Conservation (phyloP, 2,329 filamentous ascomycete genomes). For the Epichloe gansuensis region DNA sequence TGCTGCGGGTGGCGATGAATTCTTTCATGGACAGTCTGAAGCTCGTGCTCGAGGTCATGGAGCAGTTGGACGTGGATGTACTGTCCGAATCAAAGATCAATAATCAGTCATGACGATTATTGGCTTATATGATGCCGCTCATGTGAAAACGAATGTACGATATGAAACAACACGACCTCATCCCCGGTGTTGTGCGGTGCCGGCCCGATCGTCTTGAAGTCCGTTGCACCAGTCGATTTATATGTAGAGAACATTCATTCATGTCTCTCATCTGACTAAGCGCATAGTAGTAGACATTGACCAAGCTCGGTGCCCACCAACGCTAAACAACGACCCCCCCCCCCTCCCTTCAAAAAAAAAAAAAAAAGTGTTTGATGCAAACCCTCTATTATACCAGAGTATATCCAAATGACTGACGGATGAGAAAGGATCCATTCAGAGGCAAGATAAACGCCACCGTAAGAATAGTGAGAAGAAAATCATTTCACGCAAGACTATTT, state of each 20-base stretch:
- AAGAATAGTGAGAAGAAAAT: not conserved
- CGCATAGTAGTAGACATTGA: not conserved
- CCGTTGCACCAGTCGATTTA: not conserved
- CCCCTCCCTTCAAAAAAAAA: not conserved
- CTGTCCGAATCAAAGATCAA: slow-evolving; percentile 28
- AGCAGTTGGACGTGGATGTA: slow-evolving; percentile 77
- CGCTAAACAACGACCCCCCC: no score
- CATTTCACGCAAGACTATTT: not conserved
- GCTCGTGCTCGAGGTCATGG: slow-evolving; percentile 79
- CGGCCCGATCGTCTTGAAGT: not conserved
- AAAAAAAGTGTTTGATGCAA: not conserved
- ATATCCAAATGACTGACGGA: not conserved
- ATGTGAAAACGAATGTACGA: not conserved
- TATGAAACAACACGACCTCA: no score
- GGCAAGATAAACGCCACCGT: not conserved
- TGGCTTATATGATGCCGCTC: not conserved
- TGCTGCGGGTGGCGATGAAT: slow-evolving; percentile 92
- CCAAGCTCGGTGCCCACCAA: not conserved
- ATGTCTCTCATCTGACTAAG: slow-evolving; percentile 1
- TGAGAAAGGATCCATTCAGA: not conserved
- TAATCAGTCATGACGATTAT: slow-evolving; percentile 1
- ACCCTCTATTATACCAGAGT: not conserved
- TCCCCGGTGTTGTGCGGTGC: no score
- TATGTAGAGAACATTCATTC: not conserved
- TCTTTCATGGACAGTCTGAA: slow-evolving; percentile 86